phyloP scores from a whole-genome alignment of 805 yeast genomes.

The Myxozyma nipponensis region DNA sequence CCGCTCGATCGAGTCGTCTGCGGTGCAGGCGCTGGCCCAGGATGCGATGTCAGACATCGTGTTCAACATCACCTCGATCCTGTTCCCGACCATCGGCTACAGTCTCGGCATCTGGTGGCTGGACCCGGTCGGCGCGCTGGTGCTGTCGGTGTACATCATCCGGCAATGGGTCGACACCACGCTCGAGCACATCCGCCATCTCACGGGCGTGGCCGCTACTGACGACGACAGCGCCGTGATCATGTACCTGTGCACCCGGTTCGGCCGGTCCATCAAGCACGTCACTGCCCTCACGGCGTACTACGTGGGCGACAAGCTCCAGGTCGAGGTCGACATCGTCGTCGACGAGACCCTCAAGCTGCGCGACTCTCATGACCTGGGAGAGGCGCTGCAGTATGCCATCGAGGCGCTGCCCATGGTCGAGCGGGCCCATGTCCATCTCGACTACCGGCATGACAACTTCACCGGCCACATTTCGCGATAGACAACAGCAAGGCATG shows the following conservation, averaged over 20 bases:
- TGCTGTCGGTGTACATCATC: constrained; percentile 52
- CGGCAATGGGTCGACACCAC: constrained; percentile 52
- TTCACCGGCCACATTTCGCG: not conserved
- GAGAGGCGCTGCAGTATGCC: constrained; percentile 63
- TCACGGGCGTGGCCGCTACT: constrained; percentile 59
- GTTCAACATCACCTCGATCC: constrained; percentile 58
- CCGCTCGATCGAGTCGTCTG: constrained; percentile 53
- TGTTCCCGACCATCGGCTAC: constrained; percentile 64
- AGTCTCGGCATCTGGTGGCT: constrained; percentile 44
- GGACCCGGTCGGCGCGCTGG: constrained; percentile 58
- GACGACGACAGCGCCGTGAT: constrained; percentile 52
- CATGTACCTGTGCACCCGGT: constrained; percentile 53
- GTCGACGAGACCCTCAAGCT: constrained; percentile 45
- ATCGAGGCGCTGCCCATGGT: constrained; percentile 62
- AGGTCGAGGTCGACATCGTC: constrained; percentile 62
- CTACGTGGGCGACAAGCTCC: constrained; percentile 61
- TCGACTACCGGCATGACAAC: constrained; percentile 43
- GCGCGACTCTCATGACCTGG: constrained; percentile 62
- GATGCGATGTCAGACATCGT: constrained; percentile 77
- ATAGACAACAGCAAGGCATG: no score
- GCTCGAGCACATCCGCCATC: constrained; percentile 55
- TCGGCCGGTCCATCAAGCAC: constrained; percentile 53
- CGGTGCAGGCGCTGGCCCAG: constrained; percentile 75
- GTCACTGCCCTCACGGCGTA: constrained; percentile 57
- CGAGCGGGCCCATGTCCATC: constrained; percentile 64